Evolutionary conservation across 2,329 filamentous ascomycete species (phyloP).

Genomic region (Neoscytalidium dimidiatum): DNA sequence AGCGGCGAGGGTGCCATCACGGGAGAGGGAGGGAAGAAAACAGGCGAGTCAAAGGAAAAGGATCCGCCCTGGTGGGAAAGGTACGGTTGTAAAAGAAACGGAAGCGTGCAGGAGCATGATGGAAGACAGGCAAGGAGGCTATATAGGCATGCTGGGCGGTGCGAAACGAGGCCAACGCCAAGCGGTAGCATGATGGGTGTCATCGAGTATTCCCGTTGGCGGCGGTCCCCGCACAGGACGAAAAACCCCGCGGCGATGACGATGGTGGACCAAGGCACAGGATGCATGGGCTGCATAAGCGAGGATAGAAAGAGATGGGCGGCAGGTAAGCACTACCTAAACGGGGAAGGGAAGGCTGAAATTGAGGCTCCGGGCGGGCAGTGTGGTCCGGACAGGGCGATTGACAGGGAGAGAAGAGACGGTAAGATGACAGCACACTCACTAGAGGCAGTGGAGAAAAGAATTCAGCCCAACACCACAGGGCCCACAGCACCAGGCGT

Average conservation of each 20-base stretch:
- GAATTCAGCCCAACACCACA: neutral
- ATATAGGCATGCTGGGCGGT: neutral
- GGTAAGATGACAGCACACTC: conserved; percentile 4
- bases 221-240: neutral
- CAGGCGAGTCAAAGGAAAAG: neutral
- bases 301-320: neutral
- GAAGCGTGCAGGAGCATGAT: neutral
- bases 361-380: neutral
- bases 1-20: conserved; percentile 7
- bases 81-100: neutral
- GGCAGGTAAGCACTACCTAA: neutral
- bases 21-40: neutral
- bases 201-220: neutral
- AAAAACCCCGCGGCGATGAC: conserved; percentile 7
- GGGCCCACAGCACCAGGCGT: neutral
- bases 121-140: neutral
- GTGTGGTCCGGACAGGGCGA: neutral
- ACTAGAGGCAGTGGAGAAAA: conserved; percentile 1
- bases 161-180: neutral
- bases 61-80: neutral
- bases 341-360: neutral
- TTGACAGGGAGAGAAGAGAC: neutral
- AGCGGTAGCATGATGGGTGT: neutral
- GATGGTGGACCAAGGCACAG: conserved; percentile 5
- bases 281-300: conserved; percentile 2